phyloP scores from a whole-genome alignment of 768 basidiomycete species.

The Hypholoma fasciculare region DNA sequence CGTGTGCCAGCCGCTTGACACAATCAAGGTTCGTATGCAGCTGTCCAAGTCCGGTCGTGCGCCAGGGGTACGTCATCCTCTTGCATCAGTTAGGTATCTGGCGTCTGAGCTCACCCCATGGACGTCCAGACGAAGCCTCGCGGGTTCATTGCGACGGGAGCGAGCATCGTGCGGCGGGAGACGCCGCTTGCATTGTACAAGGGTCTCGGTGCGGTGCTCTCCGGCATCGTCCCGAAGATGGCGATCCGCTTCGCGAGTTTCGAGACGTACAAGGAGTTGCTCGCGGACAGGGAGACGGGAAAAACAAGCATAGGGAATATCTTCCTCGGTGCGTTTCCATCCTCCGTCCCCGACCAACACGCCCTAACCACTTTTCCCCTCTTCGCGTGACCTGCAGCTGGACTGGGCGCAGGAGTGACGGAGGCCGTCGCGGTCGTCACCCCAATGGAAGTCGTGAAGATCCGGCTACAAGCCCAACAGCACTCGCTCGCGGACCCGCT shows the following conservation, averaged over 20 bases:
- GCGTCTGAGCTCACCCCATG: neutral
- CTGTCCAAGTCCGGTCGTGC: conserved; percentile 76
- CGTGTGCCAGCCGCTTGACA: conserved; percentile 92
- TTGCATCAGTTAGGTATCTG: too few species aligned
- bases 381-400: conserved; percentile 52
- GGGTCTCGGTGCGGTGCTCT: conserved; percentile 93
- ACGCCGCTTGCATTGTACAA: conserved; percentile 97
- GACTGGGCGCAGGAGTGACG: conserved; percentile 92
- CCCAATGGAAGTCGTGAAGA: conserved; percentile 99
- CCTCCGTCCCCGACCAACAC: neutral
- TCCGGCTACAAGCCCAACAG: conserved; percentile 94
- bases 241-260: conserved; percentile 98
- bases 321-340: conserved; percentile 69
- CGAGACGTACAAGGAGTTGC: conserved; percentile 86
- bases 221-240: conserved; percentile 99
- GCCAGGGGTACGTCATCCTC: conserved; percentile 73
- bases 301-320: conserved; percentile 77
- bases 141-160: conserved; percentile 90
- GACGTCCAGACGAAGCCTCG: conserved; percentile 77
- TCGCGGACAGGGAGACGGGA: conserved; percentile 77
- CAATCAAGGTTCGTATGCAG: conserved; percentile 99
- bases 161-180: conserved; percentile 85
- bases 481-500: conserved; percentile 96
- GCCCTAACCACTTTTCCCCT: neutral
- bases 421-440: conserved; percentile 95